These are phyloP conservation scores for Wallacemonas sp. DNA, from an alignment of 208 protist genomes.

Conservation along the genomic window DNA sequence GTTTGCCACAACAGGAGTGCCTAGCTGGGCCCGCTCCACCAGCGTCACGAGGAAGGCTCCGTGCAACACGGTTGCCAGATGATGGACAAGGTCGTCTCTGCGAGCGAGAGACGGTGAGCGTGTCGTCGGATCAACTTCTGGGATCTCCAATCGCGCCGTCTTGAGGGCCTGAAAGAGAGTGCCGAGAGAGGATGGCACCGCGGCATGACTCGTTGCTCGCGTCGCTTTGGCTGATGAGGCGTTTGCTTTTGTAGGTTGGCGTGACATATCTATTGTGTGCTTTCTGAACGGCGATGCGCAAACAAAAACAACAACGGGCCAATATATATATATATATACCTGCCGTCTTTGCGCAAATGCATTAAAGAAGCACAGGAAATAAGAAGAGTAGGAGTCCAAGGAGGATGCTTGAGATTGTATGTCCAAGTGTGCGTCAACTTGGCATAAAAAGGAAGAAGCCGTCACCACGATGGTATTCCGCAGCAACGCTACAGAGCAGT, in stretches of 20 bases:
- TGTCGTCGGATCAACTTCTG: background rate
- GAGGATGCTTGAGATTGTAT: too few species aligned
- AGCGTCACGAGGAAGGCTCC: slow-evolving; percentile 69
- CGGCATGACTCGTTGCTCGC: background rate
- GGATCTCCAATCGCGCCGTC: slow-evolving; percentile 2
- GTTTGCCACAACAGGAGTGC: slow-evolving; percentile 11
- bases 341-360: too few species aligned
- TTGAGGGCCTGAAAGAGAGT: slow-evolving; percentile 18
- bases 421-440: too few species aligned
- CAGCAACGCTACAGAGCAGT: too few species aligned
- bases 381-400: too few species aligned
- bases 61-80: slow-evolving; percentile 62
- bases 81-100: slow-evolving; percentile 17
- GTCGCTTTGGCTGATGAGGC: background rate
- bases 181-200: slow-evolving; percentile 2
- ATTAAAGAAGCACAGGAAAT: too few species aligned
- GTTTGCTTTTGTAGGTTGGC: background rate
- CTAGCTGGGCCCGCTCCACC: slow-evolving; percentile 67
- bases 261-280: background rate
- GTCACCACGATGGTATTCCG: too few species aligned
- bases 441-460: too few species aligned
- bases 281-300: background rate
- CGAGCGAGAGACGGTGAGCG: background rate
- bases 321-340: too few species aligned
- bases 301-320: too few species aligned